phyloP scores from a whole-genome alignment of 1,284 basidiomycete genomes.

The Ustilago sp. region DNA sequence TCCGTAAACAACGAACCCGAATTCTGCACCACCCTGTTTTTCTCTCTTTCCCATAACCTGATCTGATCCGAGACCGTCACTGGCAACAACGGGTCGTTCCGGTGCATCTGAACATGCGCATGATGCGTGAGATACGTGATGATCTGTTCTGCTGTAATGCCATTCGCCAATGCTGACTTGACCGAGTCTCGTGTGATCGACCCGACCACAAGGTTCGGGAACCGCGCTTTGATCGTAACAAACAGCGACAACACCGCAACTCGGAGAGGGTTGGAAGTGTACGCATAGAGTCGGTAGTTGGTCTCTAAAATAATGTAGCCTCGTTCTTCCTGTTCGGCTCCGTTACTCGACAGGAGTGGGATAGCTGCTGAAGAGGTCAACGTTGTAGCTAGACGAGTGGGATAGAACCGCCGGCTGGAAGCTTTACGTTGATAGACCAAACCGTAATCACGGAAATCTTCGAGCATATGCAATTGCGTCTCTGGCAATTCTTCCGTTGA shows the following conservation, averaged over 20 bases:
- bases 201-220: conserved; percentile 95
- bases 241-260: conserved; percentile 97
- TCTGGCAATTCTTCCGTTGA: conserved; percentile 83
- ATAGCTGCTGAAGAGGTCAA: conserved; percentile 78
- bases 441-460: conserved; percentile 93
- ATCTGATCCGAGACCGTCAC: conserved; percentile 98
- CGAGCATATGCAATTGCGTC: conserved; percentile 86
- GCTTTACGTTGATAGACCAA: conserved; percentile 79
- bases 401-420: conserved; percentile 78
- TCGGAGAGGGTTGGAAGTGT: conserved; percentile 95
- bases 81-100: conserved; percentile 88
- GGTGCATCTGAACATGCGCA: conserved; percentile 97
- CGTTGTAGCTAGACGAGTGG: conserved; percentile 95
- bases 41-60: conserved; percentile 95
- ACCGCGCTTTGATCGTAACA: conserved; percentile 89
- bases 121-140: conserved; percentile 93
- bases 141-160: conserved; percentile 97
- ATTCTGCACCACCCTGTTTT: conserved; percentile 79
- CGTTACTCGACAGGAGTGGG: conserved; percentile 51
- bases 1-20: conserved; percentile 79
- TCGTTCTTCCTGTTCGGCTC: conserved; percentile 72
- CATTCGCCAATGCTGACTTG: conserved; percentile 90
- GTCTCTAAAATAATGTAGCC: conserved; percentile 95
- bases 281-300: conserved; percentile 97
- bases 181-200: conserved; percentile 94